Base-by-base conservation (phyloP, 2,329 filamentous ascomycete species). In the Trichoderma afroharzianum region DNA sequence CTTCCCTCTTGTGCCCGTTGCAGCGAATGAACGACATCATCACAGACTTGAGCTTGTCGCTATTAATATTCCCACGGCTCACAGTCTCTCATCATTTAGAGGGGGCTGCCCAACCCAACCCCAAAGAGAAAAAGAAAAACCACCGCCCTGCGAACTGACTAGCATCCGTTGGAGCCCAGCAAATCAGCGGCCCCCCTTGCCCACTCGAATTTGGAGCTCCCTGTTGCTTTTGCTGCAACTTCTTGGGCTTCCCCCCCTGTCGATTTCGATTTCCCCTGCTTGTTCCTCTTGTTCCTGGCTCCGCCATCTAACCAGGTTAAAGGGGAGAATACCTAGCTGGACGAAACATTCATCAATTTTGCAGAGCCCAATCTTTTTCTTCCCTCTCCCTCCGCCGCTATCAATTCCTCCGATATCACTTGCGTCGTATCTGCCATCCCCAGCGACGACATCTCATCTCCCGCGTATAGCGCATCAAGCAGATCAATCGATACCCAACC, bases 261-360 rank as follows among this genome's bases (percentile, higher is more conserved):
- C 47, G 26, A 47, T 64, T 64, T 69, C 57, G 57, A 62, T 62
- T 69, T 62, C 67, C 66, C 71, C 66, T 69, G 63, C 70, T 62
- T 59, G 39, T 43, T 43, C 50, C 15, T 47, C 63, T 63, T 50
- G 71, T 69, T 63, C 59, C 59, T 72, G 71, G 59, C 67, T 70
- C 67, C 61, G 66, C 55, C 61, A 24, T 62, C 55, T 67, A 36
- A 64, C 55, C 58, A 68, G 57, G 67, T 59, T 63, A 70, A 64
- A 71, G 61, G 68, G 68, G 68, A 71, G 15, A 55, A 59, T 36
- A 26, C 26, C 26, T 26, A 58, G 32, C 63, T 32, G 30, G 57
- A 70, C 68, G 50, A 63, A 70, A 32, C 68, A 63, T 70, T 70
- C 61, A 71, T 71, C 61, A 71, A 47, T 47, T 47, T 53, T 71